Evolutionary conservation across 129 eudicot species (phyloP).

Genomic region (Centaurea solstitialis): DNA sequence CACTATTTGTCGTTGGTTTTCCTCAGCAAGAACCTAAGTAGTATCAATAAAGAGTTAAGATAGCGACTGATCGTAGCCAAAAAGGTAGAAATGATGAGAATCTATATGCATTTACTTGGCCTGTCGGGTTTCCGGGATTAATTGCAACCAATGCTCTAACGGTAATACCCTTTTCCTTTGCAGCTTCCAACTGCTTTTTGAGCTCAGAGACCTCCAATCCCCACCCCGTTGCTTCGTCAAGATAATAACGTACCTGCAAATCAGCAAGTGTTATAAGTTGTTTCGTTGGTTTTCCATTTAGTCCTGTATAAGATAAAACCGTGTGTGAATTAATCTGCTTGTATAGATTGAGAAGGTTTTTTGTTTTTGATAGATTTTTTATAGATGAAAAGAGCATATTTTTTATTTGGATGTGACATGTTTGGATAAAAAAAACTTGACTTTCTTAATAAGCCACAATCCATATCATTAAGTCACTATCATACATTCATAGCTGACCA

Average conservation of each 20-base stretch:
- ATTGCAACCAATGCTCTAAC: constrained; percentile 93
- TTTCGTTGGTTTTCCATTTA: too few relatives aligned
- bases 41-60: neutral
- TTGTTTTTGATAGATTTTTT: too few relatives aligned
- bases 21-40: constrained; percentile 81
- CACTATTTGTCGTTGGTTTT: constrained; percentile 79
- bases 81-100: neutral
- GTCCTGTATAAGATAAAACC: too few relatives aligned
- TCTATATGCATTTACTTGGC: constrained; percentile 51
- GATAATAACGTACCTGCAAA: constrained; percentile 90
- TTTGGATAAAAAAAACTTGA: too few relatives aligned
- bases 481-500: too few relatives aligned
- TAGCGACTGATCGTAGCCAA: neutral
- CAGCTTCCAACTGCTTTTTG: constrained; percentile 71
- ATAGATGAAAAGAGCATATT: too few relatives aligned
- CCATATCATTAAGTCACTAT: too few relatives aligned
- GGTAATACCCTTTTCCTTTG: constrained; percentile 63
- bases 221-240: constrained; percentile 96
- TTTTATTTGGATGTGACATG: too few relatives aligned
- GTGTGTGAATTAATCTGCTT: too few relatives aligned
- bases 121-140: constrained; percentile 94
- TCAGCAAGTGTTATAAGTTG: neutral
- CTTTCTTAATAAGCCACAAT: too few relatives aligned
- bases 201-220: constrained; percentile 82
- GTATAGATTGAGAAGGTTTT: too few relatives aligned